These are phyloP conservation scores for Suillus clintonianus DNA, from an alignment of 768 basidiomycete genomes.

Conservation along the genomic window DNA sequence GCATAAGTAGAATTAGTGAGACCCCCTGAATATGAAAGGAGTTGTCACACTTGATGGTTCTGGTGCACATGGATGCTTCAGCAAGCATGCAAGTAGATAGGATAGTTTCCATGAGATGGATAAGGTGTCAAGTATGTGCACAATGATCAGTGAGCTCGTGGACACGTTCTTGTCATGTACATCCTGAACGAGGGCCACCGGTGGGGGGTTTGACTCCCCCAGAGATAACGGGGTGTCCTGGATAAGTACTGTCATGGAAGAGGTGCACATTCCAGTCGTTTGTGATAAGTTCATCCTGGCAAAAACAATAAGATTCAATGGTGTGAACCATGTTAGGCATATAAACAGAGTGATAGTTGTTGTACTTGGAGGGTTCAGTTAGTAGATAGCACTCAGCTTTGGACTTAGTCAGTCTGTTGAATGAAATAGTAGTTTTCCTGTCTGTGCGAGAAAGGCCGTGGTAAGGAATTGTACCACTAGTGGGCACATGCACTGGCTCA, in stretches of 20 bases:
- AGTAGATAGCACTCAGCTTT: no score
- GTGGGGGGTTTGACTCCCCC: not conserved
- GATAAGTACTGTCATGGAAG: not conserved
- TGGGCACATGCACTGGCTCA: no score
- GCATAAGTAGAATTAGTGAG: not conserved
- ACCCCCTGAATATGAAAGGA: not conserved
- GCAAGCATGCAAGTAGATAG: not conserved
- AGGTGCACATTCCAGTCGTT: not conserved
- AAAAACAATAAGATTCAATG: not conserved
- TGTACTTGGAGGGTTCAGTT: not conserved
- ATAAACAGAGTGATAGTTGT: not conserved
- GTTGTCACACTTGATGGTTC: not conserved
- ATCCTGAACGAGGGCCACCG: not conserved
- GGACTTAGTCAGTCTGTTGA: no score
- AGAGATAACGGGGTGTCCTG: not conserved
- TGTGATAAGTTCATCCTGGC: not conserved
- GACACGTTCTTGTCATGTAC: not conserved
- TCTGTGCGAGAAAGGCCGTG: no score
- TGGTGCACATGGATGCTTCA: fast-evolving
- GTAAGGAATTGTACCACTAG: no score
- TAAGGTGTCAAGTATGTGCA: not conserved
- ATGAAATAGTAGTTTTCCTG: no score
- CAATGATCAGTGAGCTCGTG: not conserved
- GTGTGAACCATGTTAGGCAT: not conserved
- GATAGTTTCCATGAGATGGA: not conserved